Evolutionary conservation across 2,329 filamentous ascomycete species (phyloP).

Genomic region (Colletotrichum tabaci): DNA sequence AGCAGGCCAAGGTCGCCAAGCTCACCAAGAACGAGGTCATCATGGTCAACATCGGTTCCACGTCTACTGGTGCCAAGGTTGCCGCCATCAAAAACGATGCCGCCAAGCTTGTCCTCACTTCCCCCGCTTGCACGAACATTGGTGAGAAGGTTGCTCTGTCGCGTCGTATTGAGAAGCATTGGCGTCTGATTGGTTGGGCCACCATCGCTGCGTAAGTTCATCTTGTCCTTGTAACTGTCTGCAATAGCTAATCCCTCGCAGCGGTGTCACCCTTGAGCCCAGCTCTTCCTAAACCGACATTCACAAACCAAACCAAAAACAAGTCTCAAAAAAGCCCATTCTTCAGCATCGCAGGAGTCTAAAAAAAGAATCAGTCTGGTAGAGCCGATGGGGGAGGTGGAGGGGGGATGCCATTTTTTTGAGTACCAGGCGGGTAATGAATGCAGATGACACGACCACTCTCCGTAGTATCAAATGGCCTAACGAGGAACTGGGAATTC

Average conservation of each 20-base stretch:
- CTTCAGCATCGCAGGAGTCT: constrained; percentile 41
- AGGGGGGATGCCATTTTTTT: constrained; percentile 27
- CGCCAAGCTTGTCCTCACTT: constrained; percentile 93
- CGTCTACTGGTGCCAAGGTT: constrained; percentile 97
- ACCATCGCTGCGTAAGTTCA: constrained; percentile 78
- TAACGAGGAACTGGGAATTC: constrained; percentile 11
- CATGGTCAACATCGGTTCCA: constrained; percentile 99
- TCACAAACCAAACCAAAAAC: constrained; percentile 22
- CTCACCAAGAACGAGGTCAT: constrained; percentile 98
- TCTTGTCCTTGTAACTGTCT: not conserved
- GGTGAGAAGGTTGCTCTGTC: constrained; percentile 98
- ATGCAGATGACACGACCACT: constrained; percentile 36
- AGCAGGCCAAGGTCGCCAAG: constrained; percentile 99
- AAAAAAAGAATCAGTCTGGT: constrained; percentile 40
- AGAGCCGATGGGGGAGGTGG: constrained; percentile 22
- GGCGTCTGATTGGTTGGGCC: constrained; percentile 94
- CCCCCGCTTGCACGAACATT: constrained; percentile 95
- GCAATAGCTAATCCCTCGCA: constrained; percentile 50
- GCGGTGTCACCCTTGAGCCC: constrained; percentile 69
- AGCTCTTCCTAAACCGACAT: constrained; percentile 57
- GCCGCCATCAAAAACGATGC: constrained; percentile 98
- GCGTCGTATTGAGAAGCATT: constrained; percentile 99
- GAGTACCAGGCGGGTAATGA: constrained; percentile 41
- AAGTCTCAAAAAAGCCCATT: constrained; percentile 34
- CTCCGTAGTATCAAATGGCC: constrained; percentile 33